Evolutionary conservation across 768 basidiomycete genomes (phyloP).

Genomic region (Neoboletus brunneissimus): DNA sequence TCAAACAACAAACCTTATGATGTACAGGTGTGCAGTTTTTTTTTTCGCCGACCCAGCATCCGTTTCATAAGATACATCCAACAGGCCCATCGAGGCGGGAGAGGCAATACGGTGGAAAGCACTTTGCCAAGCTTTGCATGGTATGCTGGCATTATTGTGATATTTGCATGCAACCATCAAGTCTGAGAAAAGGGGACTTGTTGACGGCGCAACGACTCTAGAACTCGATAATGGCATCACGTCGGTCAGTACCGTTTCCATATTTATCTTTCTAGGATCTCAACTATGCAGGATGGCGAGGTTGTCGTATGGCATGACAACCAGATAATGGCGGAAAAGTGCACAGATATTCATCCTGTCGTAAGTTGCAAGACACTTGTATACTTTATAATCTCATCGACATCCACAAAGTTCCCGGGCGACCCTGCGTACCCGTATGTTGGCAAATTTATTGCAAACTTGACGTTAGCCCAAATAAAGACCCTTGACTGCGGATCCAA

Average conservation of each 20-base stretch:
- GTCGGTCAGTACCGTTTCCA: conserved; percentile 39
- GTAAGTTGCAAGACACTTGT: conserved; percentile 36
- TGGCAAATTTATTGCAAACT: conserved; percentile 72
- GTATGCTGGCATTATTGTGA: conserved; percentile 34
- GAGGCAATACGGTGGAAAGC: conserved; percentile 73
- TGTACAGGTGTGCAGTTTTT: conserved; percentile 42
- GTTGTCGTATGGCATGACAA: conserved; percentile 84
- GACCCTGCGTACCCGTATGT: conserved; percentile 73
- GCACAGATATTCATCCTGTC: conserved; percentile 62
- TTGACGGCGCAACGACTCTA: conserved; percentile 72
- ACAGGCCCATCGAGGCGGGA: conserved; percentile 73
- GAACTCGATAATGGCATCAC: conserved; percentile 81
- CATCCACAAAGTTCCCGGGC: conserved; percentile 40
- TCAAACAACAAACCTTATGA: conserved; percentile 41
- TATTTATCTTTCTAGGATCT: background rate
- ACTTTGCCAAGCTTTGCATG: conserved; percentile 75
- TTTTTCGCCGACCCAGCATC: background rate
- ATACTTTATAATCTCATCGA: background rate
- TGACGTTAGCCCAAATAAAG: conserved; percentile 75
- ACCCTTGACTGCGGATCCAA: conserved; percentile 79
- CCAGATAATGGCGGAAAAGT: conserved; percentile 59
- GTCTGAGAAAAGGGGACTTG: conserved; percentile 53
- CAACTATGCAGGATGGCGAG: conserved; percentile 56
- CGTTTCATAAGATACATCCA: conserved; percentile 1
- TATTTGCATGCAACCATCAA: conserved; percentile 10